Percentiles rank a stretch among this genome's conserved stretches.
These are phyloP conservation scores for Protomyces pachydermus DNA, from an alignment of 1,139 yeast species.

Conservation along the genomic window DNA sequence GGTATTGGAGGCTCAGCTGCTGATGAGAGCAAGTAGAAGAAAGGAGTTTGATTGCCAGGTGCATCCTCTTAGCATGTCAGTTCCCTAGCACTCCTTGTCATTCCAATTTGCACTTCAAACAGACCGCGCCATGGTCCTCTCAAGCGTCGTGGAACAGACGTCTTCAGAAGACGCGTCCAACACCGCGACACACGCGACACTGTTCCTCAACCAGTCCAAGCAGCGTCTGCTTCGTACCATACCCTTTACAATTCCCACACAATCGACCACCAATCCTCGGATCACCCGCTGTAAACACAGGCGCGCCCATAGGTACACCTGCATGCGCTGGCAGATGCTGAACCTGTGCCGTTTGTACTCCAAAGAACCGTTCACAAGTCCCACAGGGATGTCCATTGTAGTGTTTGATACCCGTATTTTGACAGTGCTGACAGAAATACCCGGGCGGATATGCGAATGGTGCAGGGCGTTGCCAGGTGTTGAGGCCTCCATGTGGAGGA, in stretches of 20 bases:
- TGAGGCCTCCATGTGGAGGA: neutral
- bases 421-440: constrained; percentile 28
- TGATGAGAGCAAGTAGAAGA: constrained; percentile 2
- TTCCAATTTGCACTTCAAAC: too few species aligned
- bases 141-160: neutral
- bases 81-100: too few species aligned
- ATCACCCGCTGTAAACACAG: constrained; percentile 30
- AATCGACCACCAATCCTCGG: constrained; percentile 32
- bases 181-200: constrained; percentile 24
- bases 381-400: constrained; percentile 31
- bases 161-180: constrained; percentile 13
- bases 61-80: too few species aligned
- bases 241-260: constrained; percentile 32
- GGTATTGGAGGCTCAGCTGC: constrained; percentile 4
- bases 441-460: constrained; percentile 29
- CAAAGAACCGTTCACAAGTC: constrained; percentile 29
- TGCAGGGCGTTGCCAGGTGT: neutral
- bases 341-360: constrained; percentile 25
- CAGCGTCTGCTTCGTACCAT: constrained; percentile 22
- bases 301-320: constrained; percentile 13
- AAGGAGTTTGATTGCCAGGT: neutral
- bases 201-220: constrained; percentile 25
- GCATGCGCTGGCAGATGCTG: constrained; percentile 25
- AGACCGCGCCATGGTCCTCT: too few species aligned
- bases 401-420: constrained; percentile 31